Evolutionary conservation across 83 land plant species (phyloP), one percentile per base, ranked within the genome.

Genomic region (Picea engelmannii): DNA sequence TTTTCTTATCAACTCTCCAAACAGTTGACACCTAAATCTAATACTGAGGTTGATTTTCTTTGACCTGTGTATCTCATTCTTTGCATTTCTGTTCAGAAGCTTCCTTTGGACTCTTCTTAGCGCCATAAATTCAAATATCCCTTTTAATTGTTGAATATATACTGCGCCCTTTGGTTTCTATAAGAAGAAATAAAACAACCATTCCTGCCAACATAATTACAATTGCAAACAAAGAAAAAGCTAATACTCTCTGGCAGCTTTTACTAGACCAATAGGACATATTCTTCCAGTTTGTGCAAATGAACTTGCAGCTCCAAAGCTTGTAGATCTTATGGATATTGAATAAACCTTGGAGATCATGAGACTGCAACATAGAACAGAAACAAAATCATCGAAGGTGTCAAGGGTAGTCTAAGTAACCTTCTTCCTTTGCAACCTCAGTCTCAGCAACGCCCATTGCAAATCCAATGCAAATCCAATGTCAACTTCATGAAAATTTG

Each of bases 321-420:
- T 97, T 58, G 95, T 94, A 17, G 94, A 78, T 42, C 99, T 86
- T 21, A 90, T 81, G 17, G 86, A 87, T 18, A 97, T 96, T 73
- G 97, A 97, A 68, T 94, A 96, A 38, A 94, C 84, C 99, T 96
- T 44, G 98, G 98, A 27, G 94, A 93, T 76, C 92, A 93, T 55
- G 98, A 94, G 6, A 89, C 87, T 15, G 87, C 27, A 11, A 61
- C 1, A 82, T 95, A 95, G 80, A 95, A 95, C 21, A 92, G 8
- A 77, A 93, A 93, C 71, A 95, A 79, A 49, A 92, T 47, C 20
- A 87, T 80, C 49, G 88, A 83, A 70, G 98, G 98, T 1, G 87
- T 23, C 44, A 92, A 85, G 16, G 98, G 90, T 21, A 95, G 31
- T 16, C 87, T 92, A 82, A 95, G 92, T 78, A 95, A 82, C 98